These are phyloP conservation scores for Erodium moschatum DNA, from an alignment of 441 rosid species.

Conservation along the genomic window DNA sequence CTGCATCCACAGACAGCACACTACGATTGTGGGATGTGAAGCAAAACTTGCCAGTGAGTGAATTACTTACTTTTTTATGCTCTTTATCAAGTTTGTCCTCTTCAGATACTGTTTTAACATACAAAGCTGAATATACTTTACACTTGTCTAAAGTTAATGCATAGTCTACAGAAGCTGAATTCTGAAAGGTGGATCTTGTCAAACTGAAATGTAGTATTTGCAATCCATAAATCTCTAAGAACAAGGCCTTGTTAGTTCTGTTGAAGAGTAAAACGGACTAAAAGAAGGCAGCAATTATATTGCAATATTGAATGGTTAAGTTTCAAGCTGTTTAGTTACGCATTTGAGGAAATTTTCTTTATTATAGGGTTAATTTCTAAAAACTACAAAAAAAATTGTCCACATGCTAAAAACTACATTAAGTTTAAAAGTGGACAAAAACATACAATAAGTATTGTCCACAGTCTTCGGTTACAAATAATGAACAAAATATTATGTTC, in stretches of 20 bases:
- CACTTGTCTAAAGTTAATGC: background rate
- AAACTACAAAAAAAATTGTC: no score
- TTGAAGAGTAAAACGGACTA: background rate
- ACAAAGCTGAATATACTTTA: background rate
- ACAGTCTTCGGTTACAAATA: no score
- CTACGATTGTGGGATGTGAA: constrained; percentile 92
- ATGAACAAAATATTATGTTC: no score
- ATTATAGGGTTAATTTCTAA: no score
- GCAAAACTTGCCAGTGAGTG: constrained; percentile 70
- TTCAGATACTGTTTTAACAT: background rate
- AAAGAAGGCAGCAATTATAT: background rate
- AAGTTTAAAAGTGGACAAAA: no score
- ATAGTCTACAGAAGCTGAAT: background rate
- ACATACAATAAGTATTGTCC: no score
- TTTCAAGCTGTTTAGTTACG: background rate
- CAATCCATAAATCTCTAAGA: background rate
- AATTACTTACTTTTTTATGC: constrained; percentile 4
- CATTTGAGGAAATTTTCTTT: background rate
- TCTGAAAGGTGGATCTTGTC: background rate
- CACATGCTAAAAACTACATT: no score
- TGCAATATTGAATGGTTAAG: background rate
- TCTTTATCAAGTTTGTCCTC: constrained; percentile 11
- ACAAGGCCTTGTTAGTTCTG: background rate
- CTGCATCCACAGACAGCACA: constrained; percentile 97
- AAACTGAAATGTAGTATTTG: background rate